Conservation (phyloP, 2,329 filamentous ascomycete species). For the Curvularia sp. region DNA sequence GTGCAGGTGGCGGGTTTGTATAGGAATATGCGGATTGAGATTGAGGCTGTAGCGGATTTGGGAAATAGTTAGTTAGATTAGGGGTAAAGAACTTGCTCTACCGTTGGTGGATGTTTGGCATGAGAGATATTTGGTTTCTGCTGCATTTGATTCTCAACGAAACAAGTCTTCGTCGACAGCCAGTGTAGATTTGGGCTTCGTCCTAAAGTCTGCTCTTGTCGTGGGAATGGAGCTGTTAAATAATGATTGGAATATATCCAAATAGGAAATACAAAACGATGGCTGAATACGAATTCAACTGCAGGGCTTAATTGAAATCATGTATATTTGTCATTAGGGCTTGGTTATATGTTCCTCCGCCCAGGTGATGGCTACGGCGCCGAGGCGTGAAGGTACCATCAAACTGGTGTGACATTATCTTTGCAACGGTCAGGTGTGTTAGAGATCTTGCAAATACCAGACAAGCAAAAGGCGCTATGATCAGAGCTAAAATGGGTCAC, state of each 20-base stretch:
- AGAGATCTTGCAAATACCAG: neutral
- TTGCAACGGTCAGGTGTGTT: neutral
- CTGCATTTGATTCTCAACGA: neutral
- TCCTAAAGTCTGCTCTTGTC: neutral
- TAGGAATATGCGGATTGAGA: constrained; percentile 33
- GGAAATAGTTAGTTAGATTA: too few relatives aligned
- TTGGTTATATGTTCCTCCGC: too few relatives aligned
- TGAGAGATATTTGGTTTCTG: too few relatives aligned
- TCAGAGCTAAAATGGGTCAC: neutral
- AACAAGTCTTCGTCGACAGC: neutral
- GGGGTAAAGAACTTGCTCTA: too few relatives aligned
- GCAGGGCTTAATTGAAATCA: too few relatives aligned
- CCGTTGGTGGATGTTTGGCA: neutral
- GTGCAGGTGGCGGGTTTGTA: constrained; percentile 34
- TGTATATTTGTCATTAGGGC: too few relatives aligned
- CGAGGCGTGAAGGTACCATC: neutral
- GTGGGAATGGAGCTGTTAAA: too few relatives aligned
- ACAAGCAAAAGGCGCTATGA: neutral
- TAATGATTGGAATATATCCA: too few relatives aligned
- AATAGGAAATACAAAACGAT: too few relatives aligned
- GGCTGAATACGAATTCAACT: too few relatives aligned
- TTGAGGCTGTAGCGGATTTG: constrained; percentile 33
- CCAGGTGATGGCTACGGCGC: too few relatives aligned
- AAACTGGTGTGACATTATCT: neutral
- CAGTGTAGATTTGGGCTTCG: neutral